phyloP scores from a whole-genome alignment of 805 yeast species.

The Ogataea henricii region DNA sequence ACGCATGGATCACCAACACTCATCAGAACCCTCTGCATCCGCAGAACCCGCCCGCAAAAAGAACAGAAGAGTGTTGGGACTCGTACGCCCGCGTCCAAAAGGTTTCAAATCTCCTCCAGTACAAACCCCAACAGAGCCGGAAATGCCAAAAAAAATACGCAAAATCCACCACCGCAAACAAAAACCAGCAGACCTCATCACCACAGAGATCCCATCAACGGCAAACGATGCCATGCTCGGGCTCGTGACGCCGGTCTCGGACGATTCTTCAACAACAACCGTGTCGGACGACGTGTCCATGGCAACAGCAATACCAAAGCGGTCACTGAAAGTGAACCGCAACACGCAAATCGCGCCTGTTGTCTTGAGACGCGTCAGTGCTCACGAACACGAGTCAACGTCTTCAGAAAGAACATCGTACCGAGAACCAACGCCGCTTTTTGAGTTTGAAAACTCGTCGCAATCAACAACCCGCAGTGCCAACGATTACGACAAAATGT shows the following conservation, averaged over 20 bases:
- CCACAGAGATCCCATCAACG: conserved; percentile 2
- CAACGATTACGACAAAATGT: conserved; percentile 3
- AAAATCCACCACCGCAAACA: conserved; percentile 3
- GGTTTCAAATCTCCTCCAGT: background rate
- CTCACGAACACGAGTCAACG: conserved; percentile 1
- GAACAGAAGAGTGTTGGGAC: conserved; percentile 18
- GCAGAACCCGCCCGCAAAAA: conserved; percentile 5
- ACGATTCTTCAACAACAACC: conserved; percentile 3
- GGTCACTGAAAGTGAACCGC: conserved; percentile 1
- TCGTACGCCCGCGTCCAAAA: conserved; percentile 15
- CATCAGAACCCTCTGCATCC: background rate
- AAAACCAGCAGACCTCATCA: background rate
- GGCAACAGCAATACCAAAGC: background rate
- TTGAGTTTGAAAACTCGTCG: conserved; percentile 10
- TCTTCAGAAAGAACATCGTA: conserved; percentile 12
- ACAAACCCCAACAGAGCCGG: background rate
- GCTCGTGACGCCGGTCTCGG: conserved; percentile 7
- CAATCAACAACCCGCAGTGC: conserved; percentile 1
- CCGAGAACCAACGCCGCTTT: conserved; percentile 14
- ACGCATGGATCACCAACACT: conserved; percentile 6
- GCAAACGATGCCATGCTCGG: conserved; percentile 7
- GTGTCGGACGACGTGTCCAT: conserved; percentile 2
- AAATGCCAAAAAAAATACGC: background rate
- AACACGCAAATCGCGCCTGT: background rate
- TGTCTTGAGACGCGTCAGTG: background rate